These are phyloP conservation scores for Onygenales sp. DNA, from an alignment of 2,329 filamentous ascomycete species.

Conservation along the genomic window DNA sequence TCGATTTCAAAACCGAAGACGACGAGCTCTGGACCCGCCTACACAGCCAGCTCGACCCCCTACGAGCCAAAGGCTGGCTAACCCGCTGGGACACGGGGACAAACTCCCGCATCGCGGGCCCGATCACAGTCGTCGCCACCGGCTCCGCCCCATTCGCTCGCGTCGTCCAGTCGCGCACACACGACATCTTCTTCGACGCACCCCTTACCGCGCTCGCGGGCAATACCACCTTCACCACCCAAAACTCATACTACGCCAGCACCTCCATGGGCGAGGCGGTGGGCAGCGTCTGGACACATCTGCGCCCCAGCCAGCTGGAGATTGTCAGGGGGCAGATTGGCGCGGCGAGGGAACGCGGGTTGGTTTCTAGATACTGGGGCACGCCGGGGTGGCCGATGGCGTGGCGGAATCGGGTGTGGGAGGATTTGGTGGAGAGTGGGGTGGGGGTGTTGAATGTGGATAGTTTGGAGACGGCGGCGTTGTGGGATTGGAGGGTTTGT, in stretches of 20 bases:
- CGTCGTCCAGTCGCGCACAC: conserved; percentile 41
- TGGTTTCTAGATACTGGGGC: not conserved
- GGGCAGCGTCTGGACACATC: not conserved
- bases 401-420: not conserved
- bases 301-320: not conserved
- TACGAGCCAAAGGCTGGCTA: conserved; percentile 16
- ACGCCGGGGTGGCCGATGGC: not conserved
- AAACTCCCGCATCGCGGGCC: conserved; percentile 38
- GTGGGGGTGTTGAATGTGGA: conserved; percentile 1
- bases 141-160: conserved; percentile 54
- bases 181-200: conserved; percentile 53
- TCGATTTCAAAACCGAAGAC: conserved; percentile 59
- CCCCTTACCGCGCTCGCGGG: conserved; percentile 32
- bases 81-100: conserved; percentile 41
- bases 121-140: conserved; percentile 60
- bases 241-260: conserved; percentile 2
- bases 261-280: not conserved
- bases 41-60: conserved; percentile 13
- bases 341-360: not conserved
- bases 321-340: not conserved
- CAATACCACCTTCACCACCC: not conserved
- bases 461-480: not conserved
- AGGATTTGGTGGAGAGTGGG: not conserved
- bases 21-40: conserved; percentile 19
- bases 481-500: not conserved